Evolutionary conservation across 2,329 filamentous ascomycete species (phyloP).

Genomic region (Acephala macrosclerotiorum): DNA sequence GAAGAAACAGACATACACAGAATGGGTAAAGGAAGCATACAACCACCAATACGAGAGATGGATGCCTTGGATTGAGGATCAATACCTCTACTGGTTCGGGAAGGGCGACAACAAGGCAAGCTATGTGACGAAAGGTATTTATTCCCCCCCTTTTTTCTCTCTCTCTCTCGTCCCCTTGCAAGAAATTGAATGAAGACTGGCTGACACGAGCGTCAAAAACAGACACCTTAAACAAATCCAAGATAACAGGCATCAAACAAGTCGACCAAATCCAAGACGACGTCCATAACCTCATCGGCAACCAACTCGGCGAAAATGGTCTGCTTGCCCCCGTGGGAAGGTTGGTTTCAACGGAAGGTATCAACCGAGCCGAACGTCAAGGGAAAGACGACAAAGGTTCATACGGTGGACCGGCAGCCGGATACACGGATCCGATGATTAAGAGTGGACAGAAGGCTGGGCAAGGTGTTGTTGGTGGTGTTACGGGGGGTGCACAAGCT

Average conservation of each 20-base stretch:
- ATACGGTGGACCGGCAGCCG: constrained; percentile 44
- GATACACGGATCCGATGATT: constrained; percentile 13
- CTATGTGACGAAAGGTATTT: constrained; percentile 72
- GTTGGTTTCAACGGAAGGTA: constrained; percentile 65
- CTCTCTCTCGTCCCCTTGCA: background rate
- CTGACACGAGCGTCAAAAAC: constrained; percentile 5
- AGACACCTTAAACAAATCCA: constrained; percentile 74
- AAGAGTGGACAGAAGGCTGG: constrained; percentile 24
- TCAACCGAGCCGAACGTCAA: constrained; percentile 69
- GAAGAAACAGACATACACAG: constrained; percentile 47
- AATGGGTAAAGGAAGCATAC: constrained; percentile 68
- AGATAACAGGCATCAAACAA: constrained; percentile 67
- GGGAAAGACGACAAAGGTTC: constrained; percentile 68
- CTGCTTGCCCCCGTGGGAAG: constrained; percentile 71
- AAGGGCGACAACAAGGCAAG: constrained; percentile 80
- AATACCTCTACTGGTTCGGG: constrained; percentile 72
- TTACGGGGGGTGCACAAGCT: background rate
- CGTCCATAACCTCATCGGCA: constrained; percentile 47
- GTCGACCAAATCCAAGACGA: constrained; percentile 16
- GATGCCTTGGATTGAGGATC: constrained; percentile 80
- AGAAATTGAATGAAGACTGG: background rate
- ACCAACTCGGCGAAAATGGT: constrained; percentile 73
- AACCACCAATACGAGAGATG: constrained; percentile 77
- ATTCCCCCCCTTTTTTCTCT: background rate
- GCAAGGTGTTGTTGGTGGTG: constrained; percentile 23